These are phyloP conservation scores for Pittosporum tobira DNA, from an alignment of 129 eudicot genomes.

Conservation along the genomic window DNA sequence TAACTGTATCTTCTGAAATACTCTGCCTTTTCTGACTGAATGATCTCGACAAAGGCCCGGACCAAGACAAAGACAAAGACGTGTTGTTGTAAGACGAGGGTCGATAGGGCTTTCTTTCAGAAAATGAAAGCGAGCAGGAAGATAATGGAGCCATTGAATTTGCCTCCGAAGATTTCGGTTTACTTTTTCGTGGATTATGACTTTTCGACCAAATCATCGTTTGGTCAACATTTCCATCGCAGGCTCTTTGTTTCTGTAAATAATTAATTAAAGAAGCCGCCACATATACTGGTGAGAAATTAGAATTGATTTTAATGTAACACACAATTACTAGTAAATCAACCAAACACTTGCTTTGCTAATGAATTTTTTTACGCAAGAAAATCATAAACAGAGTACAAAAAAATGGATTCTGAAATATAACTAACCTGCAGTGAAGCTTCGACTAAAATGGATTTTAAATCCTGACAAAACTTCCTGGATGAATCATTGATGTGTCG, in stretches of 20 bases:
- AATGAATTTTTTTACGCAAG: too few relatives aligned
- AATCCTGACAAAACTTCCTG: constrained; percentile 1
- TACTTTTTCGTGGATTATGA: constrained; percentile 7
- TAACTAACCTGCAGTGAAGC: constrained; percentile 9
- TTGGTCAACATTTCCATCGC: background rate
- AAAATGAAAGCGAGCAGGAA: constrained; percentile 5
- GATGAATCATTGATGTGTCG: background rate
- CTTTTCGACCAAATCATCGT: background rate
- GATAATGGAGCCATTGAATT: background rate
- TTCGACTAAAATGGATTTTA: constrained; percentile 9
- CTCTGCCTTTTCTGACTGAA: constrained; percentile 1
- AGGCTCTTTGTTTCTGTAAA: constrained; percentile 1
- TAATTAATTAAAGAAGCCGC: too few relatives aligned
- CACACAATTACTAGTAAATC: background rate
- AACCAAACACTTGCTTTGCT: background rate
- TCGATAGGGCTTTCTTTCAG: background rate
- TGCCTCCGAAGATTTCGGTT: constrained; percentile 5
- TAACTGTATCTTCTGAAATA: background rate
- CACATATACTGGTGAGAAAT: too few relatives aligned
- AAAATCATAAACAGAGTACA: background rate
- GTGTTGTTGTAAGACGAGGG: background rate
- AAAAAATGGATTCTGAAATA: background rate
- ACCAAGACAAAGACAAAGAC: background rate
- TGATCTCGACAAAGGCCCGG: background rate
- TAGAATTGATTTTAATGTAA: too few relatives aligned